Evolutionary conservation across 2,329 filamentous ascomycete genomes (phyloP), one percentile per base, ranked within the genome.

Genomic region (Epichloe aotearoae): DNA sequence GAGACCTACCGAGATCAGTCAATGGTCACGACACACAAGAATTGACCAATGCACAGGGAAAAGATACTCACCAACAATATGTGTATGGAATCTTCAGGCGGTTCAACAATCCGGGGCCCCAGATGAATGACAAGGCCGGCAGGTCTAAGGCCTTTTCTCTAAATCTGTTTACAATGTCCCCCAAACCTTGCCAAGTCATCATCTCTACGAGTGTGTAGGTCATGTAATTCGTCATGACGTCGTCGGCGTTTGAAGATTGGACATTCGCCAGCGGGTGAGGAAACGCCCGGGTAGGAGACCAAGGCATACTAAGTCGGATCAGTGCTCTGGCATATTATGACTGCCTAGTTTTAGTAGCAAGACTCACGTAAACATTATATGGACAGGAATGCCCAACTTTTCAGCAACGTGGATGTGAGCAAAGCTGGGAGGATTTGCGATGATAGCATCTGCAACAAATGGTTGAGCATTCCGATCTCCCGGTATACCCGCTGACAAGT

Each of bases 151-250:
- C 79, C 52, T 82, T 82, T 56, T 84, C 82, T 49, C 90, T 76
- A 61, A 95, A 96, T 11, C 82, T 77, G 62, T 97, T 96, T 62
- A 96, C 91, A 5, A 96, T 73, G 65, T 96, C 90, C 38, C 38
- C 90, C 4, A 95, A 70, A 0, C 88, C 89, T 66, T 95, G 88
- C 88, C 88, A 95, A 11, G 89, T 90, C 75, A 95, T 81, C 78
- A 94, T 87, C 57, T 95, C 89, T 2, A 95, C 85, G 19, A 95
- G 71, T 0, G 84, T 82, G 59, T 95, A 95, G 0, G 84, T 86
- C 51, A 94, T 74, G 61, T 87, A 91, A 58, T 93, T 95, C 1
- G 86, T 84, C 52, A 88, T 75, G n/a, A 79, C 79, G 5, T 80
- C 74, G 58, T 93, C 87, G 1, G 84, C 84, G 57, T 88, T 88